Evolutionary conservation across 2,329 filamentous ascomycete genomes (phyloP), one percentile per base, ranked within the genome.

Genomic region (Botrytis pseudocinerea): DNA sequence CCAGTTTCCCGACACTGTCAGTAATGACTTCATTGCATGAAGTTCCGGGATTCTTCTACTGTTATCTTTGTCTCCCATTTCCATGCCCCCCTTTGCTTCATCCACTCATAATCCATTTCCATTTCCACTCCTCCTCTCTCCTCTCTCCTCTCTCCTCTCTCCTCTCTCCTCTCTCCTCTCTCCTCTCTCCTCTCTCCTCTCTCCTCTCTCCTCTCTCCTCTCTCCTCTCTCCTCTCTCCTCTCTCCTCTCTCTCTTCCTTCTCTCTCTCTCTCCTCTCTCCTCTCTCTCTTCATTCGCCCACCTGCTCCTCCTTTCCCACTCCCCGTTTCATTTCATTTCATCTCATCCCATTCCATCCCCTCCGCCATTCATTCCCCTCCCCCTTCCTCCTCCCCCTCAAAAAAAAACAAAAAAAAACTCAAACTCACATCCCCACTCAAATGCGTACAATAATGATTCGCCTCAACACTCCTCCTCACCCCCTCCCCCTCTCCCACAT

Each of bases 401-500:
- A 44, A 61, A 42, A 44, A 44, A 59, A 3, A 22, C 18, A 35
- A 86, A 46, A 2, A 5, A 20, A 0, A 90, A 87, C 0, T 92
- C 92, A 83, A 59, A 72, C 93, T 88, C 73, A 97, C 86, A 75
- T 96, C 93, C 84, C 80, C 74, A 74, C 87, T 94, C 6, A 96
- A 78, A 78, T 96, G 93, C 1, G 91, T 87, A 80, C 94, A 97
- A 82, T 96, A 97, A 81, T 97, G 93, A 79, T 96, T 94, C 0
- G 93, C 85, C 80, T 96, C 93, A 1, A 97, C 90, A 57, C 85
- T 86, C 22, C 92, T 89, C 32, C 32, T 32, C 38, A 38, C 2
- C 84, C 86, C 0, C 46, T 76, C 73, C 25, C 71, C 74, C 25
- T 89, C 74, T 20, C 71, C 74, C 25, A 79, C 91, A 79, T 96